Base-by-base conservation (phyloP, 73 alveolate genomes). In the Paraurostyla sp. region DNA sequence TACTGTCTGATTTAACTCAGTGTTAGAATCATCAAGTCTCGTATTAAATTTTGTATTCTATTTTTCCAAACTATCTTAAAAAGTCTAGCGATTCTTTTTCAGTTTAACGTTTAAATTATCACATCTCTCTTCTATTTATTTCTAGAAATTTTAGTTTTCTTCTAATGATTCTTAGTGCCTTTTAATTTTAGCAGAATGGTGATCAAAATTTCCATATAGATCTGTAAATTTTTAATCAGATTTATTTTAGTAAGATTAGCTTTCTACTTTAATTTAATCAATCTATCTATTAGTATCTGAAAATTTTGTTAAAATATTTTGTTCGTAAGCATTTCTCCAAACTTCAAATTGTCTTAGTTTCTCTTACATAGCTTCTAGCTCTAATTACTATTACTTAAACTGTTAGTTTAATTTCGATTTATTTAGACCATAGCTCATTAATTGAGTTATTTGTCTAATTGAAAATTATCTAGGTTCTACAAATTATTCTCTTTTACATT, bases 81-180 rank as follows among this genome's bases (percentile, higher is more conserved):
- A 6, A 69, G 1, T 69, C 7, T 69, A 59, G 15, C 62, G 29
- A 4, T 7, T 7, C 41, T 69, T 43, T n/a, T 69, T 33, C n/a
- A 69, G 20, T 32, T 69, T 41, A 33, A 15, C 84, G 3, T 33
- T 13, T 11, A 69, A 2, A 15, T 33, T 32, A 18, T 69, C 84
- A 16, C 62, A 69, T 69, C 58, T 78, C 20, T 56, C 57, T 4
- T 78, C 32, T 18, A 57, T 78, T 16, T 36, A 18, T 45, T 75
- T 73, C 29, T 75, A 36, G 73, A 75, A 75, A 13, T 45, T 29
- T 36, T 18, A n/a, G 49, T 42, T 48, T 32, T 75, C 87, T 45
- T 75, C 65, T 6, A 45, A 30, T 16, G 18, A 23, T 23, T 75
- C 87, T 36, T 27, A 18, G 35, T 42, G 9, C 43, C n/a, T 52